A percentile compares a stretch with the other conserved stretches of the same genome.
Evolutionary conservation across 768 basidiomycete species (phyloP).

Genomic region (Kwoniella sp.): DNA sequence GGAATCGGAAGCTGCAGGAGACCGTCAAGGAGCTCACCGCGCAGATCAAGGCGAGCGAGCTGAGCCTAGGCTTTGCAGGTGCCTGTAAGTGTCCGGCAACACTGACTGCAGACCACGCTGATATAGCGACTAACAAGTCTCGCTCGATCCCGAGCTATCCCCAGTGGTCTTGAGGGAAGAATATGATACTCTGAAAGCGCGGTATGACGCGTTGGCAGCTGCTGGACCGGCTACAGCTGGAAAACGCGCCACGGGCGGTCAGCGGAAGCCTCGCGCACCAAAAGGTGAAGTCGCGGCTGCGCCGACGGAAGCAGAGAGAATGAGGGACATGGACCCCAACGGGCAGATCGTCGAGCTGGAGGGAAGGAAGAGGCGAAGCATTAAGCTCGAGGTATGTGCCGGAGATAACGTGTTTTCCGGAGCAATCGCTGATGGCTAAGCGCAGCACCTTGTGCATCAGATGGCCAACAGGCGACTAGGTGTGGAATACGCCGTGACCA

Average conservation of each 20-base stretch:
- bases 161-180: slow-evolving; percentile 20
- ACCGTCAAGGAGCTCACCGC: slow-evolving; percentile 15
- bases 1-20: slow-evolving; percentile 20
- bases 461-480: slow-evolving; percentile 41
- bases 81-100: not conserved
- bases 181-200: slow-evolving; percentile 30
- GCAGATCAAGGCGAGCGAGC: slow-evolving; percentile 1
- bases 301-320: not conserved
- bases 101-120: not conserved
- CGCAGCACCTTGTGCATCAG: slow-evolving; percentile 42
- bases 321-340: not conserved
- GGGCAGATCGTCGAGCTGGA: slow-evolving; percentile 1
- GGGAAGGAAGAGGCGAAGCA: slow-evolving; percentile 30
- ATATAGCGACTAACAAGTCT: not conserved
- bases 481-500: slow-evolving; percentile 31
- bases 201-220: slow-evolving; percentile 22
- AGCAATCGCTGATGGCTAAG: not conserved
- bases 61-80: not conserved
- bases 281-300: not conserved
- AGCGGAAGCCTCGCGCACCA: not conserved
- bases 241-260: not conserved
- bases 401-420: not conserved
- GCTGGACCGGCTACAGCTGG: not conserved
- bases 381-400: slow-evolving; percentile 32
- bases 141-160: slow-evolving; percentile 17